Conservation (phyloP, 2,329 filamentous ascomycete species). For the Trichoderma sp. region DNA sequence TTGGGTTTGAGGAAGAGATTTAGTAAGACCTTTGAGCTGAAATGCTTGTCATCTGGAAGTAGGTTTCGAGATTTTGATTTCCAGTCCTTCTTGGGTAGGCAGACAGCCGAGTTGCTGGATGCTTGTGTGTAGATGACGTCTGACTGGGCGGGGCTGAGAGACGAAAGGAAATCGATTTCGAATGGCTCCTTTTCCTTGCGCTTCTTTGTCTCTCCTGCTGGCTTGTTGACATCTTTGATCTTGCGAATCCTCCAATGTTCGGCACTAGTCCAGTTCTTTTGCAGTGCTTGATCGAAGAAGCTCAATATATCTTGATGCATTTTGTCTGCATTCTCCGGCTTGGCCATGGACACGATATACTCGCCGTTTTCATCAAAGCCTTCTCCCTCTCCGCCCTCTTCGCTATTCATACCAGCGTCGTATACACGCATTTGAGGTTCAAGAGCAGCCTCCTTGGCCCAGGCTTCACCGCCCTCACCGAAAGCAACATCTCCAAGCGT, state of each 20-base stretch:
- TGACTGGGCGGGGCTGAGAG: slow-evolving; percentile 67
- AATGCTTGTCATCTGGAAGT: slow-evolving; percentile 95
- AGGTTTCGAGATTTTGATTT: slow-evolving; percentile 90
- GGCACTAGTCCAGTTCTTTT: slow-evolving; percentile 97
- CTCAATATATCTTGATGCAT: slow-evolving; percentile 92
- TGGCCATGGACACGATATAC: slow-evolving; percentile 77
- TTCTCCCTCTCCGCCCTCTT: slow-evolving; percentile 40
- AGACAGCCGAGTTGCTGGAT: slow-evolving; percentile 75
- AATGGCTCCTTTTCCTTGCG: slow-evolving; percentile 97
- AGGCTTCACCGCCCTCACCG: slow-evolving; percentile 92
- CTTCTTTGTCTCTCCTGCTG: slow-evolving; percentile 57
- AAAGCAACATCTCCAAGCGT: slow-evolving; percentile 75
- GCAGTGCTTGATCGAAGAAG: slow-evolving; percentile 94
- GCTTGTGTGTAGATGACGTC: slow-evolving; percentile 81
- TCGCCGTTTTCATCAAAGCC: slow-evolving; percentile 57
- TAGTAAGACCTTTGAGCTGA: slow-evolving; percentile 88
- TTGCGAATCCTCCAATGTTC: slow-evolving; percentile 97
- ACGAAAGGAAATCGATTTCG: slow-evolving; percentile 82
- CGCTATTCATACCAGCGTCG: slow-evolving; percentile 59
- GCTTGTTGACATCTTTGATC: slow-evolving; percentile 76
- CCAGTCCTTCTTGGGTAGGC: slow-evolving; percentile 90
- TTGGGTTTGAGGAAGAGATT: slow-evolving; percentile 93
- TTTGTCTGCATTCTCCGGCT: slow-evolving; percentile 60
- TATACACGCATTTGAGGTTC: slow-evolving; percentile 84
- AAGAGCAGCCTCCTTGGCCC: slow-evolving; percentile 85